Percentiles rank a stretch among this genome's conserved stretches.
Conservation (phyloP, 257 asterid species). For the Nicotiana noctiflora region DNA sequence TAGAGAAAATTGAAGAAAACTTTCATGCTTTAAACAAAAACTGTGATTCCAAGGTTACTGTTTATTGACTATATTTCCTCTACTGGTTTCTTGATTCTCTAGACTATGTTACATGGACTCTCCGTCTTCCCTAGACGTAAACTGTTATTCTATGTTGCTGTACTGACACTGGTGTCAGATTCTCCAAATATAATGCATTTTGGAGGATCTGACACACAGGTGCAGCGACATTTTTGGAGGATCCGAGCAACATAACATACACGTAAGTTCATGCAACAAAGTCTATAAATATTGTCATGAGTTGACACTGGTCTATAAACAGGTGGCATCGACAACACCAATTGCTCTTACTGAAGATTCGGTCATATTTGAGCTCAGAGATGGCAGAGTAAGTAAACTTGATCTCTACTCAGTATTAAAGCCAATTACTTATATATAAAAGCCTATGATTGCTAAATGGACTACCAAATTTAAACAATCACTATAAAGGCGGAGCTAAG, state of each 20-base stretch:
- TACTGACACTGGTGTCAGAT: neutral
- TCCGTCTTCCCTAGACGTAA: neutral
- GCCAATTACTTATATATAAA: neutral
- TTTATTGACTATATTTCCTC: neutral
- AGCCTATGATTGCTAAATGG: neutral
- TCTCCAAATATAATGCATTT: neutral
- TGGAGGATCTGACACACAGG: neutral
- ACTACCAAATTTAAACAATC: neutral
- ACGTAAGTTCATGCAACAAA: neutral
- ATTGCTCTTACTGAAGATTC: slow-evolving; percentile 60
- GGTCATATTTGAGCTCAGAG: slow-evolving; percentile 68
- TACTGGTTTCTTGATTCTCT: neutral
- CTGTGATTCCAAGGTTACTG: slow-evolving; percentile 62
- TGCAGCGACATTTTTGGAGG: neutral
- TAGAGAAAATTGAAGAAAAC: slow-evolving; percentile 26
- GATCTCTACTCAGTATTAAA: neutral
- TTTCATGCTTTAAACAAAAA: slow-evolving; percentile 17
- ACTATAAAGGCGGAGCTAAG: neutral
- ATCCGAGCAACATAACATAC: neutral
- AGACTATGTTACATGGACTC: neutral
- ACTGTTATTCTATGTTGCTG: neutral
- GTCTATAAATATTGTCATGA: too few relatives aligned
- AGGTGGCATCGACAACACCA: slow-evolving; percentile 69
- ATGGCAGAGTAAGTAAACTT: slow-evolving; percentile 66
- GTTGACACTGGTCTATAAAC: slow-evolving; percentile 8